phyloP scores from a whole-genome alignment of 495 filamentous ascomycete genomes.

The Durotheca rogersii region DNA sequence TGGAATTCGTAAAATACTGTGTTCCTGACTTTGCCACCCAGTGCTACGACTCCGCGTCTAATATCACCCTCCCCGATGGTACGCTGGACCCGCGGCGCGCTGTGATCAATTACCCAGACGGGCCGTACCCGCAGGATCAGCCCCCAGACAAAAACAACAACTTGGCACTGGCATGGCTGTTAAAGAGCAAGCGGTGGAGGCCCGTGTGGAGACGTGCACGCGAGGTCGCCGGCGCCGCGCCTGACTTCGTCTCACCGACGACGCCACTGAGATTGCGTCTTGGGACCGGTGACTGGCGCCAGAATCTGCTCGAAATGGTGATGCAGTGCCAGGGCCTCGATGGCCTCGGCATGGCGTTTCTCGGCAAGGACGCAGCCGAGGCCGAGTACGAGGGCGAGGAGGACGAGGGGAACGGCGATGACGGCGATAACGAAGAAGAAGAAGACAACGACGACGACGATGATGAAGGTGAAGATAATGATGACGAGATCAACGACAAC shows the following conservation, averaged over 20 bases:
- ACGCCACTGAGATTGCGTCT: no score
- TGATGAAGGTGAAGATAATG: no score
- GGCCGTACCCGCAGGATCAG: not conserved
- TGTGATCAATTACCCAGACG: not conserved
- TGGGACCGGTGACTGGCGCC: constrained; percentile 7
- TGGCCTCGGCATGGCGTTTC: constrained; percentile 9
- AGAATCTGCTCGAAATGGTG: constrained; percentile 14
- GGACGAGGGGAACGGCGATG: no score
- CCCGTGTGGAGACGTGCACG: constrained; percentile 1
- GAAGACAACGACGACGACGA: no score
- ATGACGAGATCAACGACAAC: no score
- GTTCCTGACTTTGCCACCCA: constrained; percentile 26
- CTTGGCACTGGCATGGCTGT: constrained; percentile 2
- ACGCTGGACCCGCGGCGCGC: constrained; percentile 1
- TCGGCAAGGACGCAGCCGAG: no score
- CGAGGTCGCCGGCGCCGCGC: not conserved
- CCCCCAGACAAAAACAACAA: not conserved
- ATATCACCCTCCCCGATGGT: not conserved
- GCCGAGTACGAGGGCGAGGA: no score
- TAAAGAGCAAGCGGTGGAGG: constrained; percentile 7
- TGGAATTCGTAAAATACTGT: constrained; percentile 45
- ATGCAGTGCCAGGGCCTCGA: constrained; percentile 21
- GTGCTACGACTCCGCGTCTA: not conserved
- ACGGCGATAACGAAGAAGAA: no score
- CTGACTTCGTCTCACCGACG: constrained; percentile 7